phyloP scores from a whole-genome alignment of 495 filamentous ascomycete species.

The Penicillium flavigenum region DNA sequence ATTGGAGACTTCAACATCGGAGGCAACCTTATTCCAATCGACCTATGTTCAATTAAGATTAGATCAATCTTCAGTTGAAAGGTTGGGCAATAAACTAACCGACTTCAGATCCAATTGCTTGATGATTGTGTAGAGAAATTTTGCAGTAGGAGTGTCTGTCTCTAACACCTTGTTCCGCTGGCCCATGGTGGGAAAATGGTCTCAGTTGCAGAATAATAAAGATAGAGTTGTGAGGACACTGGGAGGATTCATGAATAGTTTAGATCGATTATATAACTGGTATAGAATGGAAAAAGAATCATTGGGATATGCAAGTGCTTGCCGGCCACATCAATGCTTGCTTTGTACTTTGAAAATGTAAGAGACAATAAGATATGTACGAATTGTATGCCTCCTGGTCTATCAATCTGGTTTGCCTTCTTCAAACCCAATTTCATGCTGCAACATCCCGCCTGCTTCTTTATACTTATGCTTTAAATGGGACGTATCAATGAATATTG shows the following conservation, averaged over 20 bases:
- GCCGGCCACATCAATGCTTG: background rate
- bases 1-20: constrained; percentile 65
- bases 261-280: constrained; percentile 1
- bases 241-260: background rate
- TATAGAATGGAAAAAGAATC: background rate
- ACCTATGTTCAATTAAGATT: constrained; percentile 48
- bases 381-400: background rate
- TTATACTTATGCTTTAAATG: background rate
- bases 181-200: constrained; percentile 15
- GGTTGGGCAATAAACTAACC: constrained; percentile 21
- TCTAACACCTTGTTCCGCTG: constrained; percentile 48
- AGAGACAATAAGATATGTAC: background rate
- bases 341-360: background rate
- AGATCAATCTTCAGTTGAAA: background rate
- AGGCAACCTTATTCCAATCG: constrained; percentile 70
- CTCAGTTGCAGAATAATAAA: background rate
- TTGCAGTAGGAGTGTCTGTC: constrained; percentile 47
- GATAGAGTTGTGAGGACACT: background rate
- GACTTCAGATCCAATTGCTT: constrained; percentile 73
- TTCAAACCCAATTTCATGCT: background rate
- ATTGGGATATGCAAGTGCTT: background rate
- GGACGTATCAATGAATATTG: background rate
- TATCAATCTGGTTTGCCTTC: background rate
- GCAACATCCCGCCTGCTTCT: background rate
- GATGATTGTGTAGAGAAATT: constrained; percentile 74